Evolutionary conservation across 2,329 filamentous ascomycete genomes (phyloP), one percentile per base, ranked within the genome.

Genomic region (Colletotrichum gigasporum): DNA sequence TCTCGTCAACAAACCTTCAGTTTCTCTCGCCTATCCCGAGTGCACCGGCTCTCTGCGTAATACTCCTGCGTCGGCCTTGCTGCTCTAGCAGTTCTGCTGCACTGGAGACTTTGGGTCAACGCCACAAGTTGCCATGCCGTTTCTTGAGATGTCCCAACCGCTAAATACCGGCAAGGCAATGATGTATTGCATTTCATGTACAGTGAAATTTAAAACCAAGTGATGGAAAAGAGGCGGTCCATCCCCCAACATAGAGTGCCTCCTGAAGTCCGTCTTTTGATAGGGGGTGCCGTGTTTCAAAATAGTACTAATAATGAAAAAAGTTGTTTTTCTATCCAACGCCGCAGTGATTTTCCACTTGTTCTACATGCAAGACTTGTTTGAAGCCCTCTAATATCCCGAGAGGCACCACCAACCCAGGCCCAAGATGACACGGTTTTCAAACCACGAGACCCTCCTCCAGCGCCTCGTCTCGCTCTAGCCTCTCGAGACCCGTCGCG

Each of bases 381-480:
- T 5, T 3, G 16, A 9, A 14, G 34, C 18, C 22, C 34, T 28
- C 18, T 5, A n/a, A 10, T 14, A 30, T 22, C 3, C n/a, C 8
- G 16, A 51, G 32, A 20, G n/a, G n/a, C n/a, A n/a, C n/a, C n/a
- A n/a, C n/a, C n/a, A n/a, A n/a, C n/a, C n/a, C n/a, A n/a, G n/a
- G n/a, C n/a, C n/a, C n/a, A n/a, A n/a, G n/a, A n/a, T n/a, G n/a
- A n/a, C n/a, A n/a, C n/a, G n/a, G n/a, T n/a, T n/a, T n/a, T 76
- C 70, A 81, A 48, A 82, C 78, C 35, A 69, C 70, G 54, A 81
- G 71, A 6, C 79, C 80, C 66, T 84, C 82, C 50, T 84, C 83
- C 24, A 79, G 74, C 32, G 80, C 83, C 71, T 86, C 83, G 45
- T 87, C 85, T 57, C 84, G 76, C 71, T 87, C 85, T 55, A 87